phyloP scores from a whole-genome alignment of 352 stramenopile species.

The Phytophthora megakarya region DNA sequence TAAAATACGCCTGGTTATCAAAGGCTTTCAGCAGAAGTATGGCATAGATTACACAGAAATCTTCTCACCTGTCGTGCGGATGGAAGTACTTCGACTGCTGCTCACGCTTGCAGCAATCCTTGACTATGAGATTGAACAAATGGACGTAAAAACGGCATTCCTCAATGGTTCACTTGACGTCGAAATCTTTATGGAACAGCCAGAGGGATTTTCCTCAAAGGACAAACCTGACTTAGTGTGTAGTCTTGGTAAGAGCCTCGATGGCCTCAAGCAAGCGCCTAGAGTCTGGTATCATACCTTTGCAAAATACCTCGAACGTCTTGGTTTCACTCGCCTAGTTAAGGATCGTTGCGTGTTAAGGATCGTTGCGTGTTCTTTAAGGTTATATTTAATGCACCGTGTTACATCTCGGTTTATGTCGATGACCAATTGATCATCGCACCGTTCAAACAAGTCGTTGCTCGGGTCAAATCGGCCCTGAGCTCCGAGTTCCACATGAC shows the following conservation, averaged over 20 bases:
- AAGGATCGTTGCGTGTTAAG: conserved; percentile 6
- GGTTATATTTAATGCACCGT: conserved; percentile 8
- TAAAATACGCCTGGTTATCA: conserved; percentile 4
- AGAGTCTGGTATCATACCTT: conserved; percentile 5
- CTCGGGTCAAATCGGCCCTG: neutral
- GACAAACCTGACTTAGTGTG: neutral
- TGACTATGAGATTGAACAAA: conserved; percentile 6
- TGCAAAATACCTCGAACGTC: conserved; percentile 1
- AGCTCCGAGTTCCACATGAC: conserved; percentile 2
- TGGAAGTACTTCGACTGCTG: conserved; percentile 14
- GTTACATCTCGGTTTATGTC: conserved; percentile 9
- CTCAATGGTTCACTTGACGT: neutral
- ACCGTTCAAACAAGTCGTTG: conserved; percentile 7
- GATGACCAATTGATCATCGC: conserved; percentile 12
- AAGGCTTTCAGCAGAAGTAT: conserved; percentile 3
- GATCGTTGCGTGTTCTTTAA: conserved; percentile 13
- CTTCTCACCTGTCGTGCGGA: conserved; percentile 4
- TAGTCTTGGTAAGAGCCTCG: conserved; percentile 2
- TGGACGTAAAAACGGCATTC: conserved; percentile 13
- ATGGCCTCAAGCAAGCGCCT: conserved; percentile 3
- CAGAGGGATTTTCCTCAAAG: neutral
- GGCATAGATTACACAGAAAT: conserved; percentile 2
- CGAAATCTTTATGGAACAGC: conserved; percentile 14
- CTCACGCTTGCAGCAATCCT: conserved; percentile 5
- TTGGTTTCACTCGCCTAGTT: conserved; percentile 3